A percentile compares a stretch with the other conserved stretches of the same genome.
These are phyloP conservation scores for Endothia cerciana DNA, from an alignment of 2,329 filamentous ascomycete species.

Conservation along the genomic window DNA sequence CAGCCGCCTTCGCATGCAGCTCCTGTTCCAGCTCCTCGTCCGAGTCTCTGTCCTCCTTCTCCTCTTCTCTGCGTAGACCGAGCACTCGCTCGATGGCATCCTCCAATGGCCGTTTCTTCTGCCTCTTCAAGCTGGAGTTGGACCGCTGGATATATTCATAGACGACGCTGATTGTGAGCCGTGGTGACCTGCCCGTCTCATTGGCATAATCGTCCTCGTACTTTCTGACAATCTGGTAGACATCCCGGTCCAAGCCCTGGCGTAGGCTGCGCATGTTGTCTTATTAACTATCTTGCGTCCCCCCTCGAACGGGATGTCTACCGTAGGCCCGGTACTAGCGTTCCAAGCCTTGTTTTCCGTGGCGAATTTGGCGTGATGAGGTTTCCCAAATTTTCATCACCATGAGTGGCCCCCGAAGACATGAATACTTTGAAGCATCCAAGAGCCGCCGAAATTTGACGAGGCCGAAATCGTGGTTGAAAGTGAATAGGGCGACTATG, in stretches of 20 bases:
- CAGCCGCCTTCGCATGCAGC: conserved; percentile 34
- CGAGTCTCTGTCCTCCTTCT: conserved; percentile 57
- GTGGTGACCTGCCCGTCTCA: conserved; percentile 27
- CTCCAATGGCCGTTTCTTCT: conserved; percentile 80
- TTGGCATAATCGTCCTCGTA: conserved; percentile 63
- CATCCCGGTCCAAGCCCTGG: conserved; percentile 67
- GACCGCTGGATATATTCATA: conserved; percentile 83
- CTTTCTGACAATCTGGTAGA: conserved; percentile 81
- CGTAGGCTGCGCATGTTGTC: conserved; percentile 44
- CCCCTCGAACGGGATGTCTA: not conserved
- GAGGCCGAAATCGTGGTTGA: not conserved
- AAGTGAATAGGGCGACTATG: not conserved
- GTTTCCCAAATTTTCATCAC: not conserved
- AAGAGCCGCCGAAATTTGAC: not conserved
- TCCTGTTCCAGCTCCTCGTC: conserved; percentile 47
- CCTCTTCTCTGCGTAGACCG: conserved; percentile 69
- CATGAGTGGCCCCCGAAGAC: not conserved
- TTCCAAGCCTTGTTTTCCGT: not conserved
- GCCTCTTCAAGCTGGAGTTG: conserved; percentile 83
- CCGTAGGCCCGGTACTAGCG: not conserved
- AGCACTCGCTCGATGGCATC: conserved; percentile 85
- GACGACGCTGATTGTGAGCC: conserved; percentile 62
- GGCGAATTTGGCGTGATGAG: too few species aligned
- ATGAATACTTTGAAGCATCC: not conserved
- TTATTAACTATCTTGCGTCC: not conserved